These are phyloP conservation scores for Calonectria ilicicola DNA, from an alignment of 2,329 filamentous ascomycete species.

Conservation along the genomic window DNA sequence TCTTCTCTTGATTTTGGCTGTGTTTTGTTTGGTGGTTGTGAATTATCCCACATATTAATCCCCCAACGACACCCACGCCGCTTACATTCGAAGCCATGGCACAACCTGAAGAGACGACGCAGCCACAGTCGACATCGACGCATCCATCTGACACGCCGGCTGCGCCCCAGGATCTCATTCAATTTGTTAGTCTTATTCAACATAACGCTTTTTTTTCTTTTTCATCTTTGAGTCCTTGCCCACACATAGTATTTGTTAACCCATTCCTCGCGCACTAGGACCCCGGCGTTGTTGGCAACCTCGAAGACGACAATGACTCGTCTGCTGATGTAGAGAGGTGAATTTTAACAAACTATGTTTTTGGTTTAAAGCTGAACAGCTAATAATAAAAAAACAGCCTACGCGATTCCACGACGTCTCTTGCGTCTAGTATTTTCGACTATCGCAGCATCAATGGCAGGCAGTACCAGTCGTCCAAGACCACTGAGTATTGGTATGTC, in stretches of 20 bases:
- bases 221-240: no score
- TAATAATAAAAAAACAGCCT: slow-evolving; percentile 7
- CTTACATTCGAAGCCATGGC: no score
- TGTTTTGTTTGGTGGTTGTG: background rate
- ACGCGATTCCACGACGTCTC: slow-evolving; percentile 26
- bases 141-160: background rate
- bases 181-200: background rate
- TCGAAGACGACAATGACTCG: slow-evolving; percentile 16
- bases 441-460: slow-evolving; percentile 45
- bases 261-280: slow-evolving; percentile 4
- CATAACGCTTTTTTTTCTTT: no score
- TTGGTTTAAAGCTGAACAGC: background rate
- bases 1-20: background rate
- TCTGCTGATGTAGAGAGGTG: slow-evolving; percentile 17
- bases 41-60: background rate
- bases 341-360: background rate
- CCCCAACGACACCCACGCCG: no score
- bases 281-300: slow-evolving; percentile 24
- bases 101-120: background rate
- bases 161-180: background rate
- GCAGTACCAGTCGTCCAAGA: slow-evolving; percentile 38
- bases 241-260: background rate
- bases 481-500: slow-evolving; percentile 44
- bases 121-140: background rate
- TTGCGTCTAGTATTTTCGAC: slow-evolving; percentile 36